phyloP scores from a whole-genome alignment of 257 asterid species.

The Coffea eugenioides region DNA sequence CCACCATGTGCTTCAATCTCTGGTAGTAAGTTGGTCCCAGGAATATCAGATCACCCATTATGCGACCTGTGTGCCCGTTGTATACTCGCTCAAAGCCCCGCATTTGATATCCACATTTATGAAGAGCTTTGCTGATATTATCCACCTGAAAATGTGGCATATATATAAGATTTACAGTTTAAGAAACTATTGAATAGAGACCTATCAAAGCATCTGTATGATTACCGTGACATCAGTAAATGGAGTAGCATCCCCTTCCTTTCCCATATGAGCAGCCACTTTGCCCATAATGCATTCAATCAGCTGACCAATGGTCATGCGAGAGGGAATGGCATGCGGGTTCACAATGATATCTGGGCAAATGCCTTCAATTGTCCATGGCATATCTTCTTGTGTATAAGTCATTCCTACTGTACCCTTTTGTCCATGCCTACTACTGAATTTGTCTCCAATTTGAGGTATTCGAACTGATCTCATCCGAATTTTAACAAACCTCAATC shows the following conservation, averaged over 20 bases:
- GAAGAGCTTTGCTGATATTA: constrained; percentile 24
- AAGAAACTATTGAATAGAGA: no score
- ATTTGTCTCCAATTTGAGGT: constrained; percentile 31
- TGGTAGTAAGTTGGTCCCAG: constrained; percentile 33
- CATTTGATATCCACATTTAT: constrained; percentile 28
- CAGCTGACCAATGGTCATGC: constrained; percentile 37
- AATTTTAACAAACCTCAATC: constrained; percentile 19
- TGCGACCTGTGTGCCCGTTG: constrained; percentile 25
- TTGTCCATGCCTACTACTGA: constrained; percentile 34
- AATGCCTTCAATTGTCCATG: constrained; percentile 31
- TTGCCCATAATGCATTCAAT: constrained; percentile 33
- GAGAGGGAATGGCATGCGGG: constrained; percentile 38
- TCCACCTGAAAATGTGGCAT: constrained; percentile 22
- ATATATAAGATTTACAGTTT: no score
- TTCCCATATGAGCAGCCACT: constrained; percentile 35
- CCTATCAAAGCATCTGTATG: not conserved
- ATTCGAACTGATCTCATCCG: constrained; percentile 24
- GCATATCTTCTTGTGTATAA: constrained; percentile 34
- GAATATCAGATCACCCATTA: constrained; percentile 7
- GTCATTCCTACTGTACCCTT: constrained; percentile 33
- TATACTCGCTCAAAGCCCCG: constrained; percentile 25
- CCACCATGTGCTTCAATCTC: constrained; percentile 36
- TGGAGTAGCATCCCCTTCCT: constrained; percentile 36
- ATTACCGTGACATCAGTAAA: constrained; percentile 33
- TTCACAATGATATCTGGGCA: constrained; percentile 32